Conservation (phyloP, 257 asterid genomes). For the Linaria vulgaris region DNA sequence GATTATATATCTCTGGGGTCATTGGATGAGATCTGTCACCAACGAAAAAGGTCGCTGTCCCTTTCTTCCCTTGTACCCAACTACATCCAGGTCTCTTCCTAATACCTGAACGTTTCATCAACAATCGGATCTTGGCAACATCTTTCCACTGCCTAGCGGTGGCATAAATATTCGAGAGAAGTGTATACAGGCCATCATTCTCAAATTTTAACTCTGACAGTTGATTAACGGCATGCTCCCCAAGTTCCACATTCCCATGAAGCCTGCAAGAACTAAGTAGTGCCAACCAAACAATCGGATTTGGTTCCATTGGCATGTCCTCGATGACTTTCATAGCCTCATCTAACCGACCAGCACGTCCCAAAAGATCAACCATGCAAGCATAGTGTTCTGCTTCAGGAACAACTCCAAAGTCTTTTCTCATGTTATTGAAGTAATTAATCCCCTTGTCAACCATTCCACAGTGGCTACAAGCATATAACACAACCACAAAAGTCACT, state of each 20-base stretch:
- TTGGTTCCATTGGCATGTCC: constrained; percentile 72
- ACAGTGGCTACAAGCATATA: constrained; percentile 93
- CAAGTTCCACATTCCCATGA: constrained; percentile 84
- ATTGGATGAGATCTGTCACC: constrained; percentile 85
- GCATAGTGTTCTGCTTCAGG: constrained; percentile 83
- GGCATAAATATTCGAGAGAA: constrained; percentile 83
- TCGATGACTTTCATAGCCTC: constrained; percentile 64
- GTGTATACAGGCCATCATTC: constrained; percentile 82
- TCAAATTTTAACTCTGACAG: constrained; percentile 64
- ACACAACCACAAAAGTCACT: constrained; percentile 74
- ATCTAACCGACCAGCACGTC: constrained; percentile 81
- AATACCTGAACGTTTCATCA: constrained; percentile 76
- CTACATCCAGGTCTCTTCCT: constrained; percentile 92
- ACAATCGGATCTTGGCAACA: constrained; percentile 62
- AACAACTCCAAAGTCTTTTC: constrained; percentile 48
- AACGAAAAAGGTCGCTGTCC: constrained; percentile 62
- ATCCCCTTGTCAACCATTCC: constrained; percentile 81
- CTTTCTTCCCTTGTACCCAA: constrained; percentile 89
- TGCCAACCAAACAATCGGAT: constrained; percentile 70
- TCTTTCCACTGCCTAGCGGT: constrained; percentile 86
- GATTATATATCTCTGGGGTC: constrained; percentile 57
- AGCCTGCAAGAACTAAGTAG: constrained; percentile 83
- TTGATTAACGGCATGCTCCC: constrained; percentile 60
- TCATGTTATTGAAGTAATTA: constrained; percentile 63
- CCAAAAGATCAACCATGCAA: constrained; percentile 82